These are phyloP conservation scores for Pouteria campechiana DNA, from an alignment of 179 eudicot species.

Conservation along the genomic window DNA sequence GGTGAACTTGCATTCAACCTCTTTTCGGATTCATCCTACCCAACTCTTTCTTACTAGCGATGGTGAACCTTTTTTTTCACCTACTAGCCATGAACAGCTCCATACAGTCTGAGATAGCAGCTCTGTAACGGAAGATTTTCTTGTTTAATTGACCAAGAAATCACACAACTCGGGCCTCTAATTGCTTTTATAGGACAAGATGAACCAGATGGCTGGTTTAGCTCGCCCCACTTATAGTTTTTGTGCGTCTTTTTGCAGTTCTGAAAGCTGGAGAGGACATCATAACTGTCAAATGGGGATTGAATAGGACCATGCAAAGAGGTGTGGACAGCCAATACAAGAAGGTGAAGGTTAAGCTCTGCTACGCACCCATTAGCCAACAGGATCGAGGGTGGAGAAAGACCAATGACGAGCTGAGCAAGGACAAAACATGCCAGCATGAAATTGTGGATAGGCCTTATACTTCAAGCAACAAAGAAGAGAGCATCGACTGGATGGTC, in stretches of 20 bases:
- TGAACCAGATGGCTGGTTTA: too few relatives aligned
- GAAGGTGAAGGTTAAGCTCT: conserved; percentile 10
- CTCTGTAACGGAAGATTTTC: too few relatives aligned
- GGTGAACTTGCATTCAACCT: too few relatives aligned
- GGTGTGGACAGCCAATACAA: conserved; percentile 12
- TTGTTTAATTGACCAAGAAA: too few relatives aligned
- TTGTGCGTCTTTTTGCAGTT: conserved; percentile 13
- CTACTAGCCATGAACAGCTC: too few relatives aligned
- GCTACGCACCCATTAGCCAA: conserved; percentile 17
- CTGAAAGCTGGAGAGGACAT: conserved; percentile 14
- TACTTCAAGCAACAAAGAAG: conserved; percentile 13
- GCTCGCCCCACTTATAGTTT: too few relatives aligned
- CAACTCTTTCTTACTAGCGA: too few relatives aligned
- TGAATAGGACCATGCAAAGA: neutral
- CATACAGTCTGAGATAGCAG: too few relatives aligned
- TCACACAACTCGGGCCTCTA: too few relatives aligned
- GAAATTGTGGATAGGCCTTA: conserved; percentile 19
- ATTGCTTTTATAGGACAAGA: too few relatives aligned
- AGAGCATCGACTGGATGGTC: conserved; percentile 26
- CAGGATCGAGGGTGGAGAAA: conserved; percentile 73
- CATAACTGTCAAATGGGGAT: conserved; percentile 8
- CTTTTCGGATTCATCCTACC: too few relatives aligned
- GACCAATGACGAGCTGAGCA: conserved; percentile 29
- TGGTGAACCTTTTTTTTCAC: too few relatives aligned
- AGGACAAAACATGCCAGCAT: conserved; percentile 77